Conservation (phyloP, 2,329 filamentous ascomycete genomes). For the Pyricularia sp. region DNA sequence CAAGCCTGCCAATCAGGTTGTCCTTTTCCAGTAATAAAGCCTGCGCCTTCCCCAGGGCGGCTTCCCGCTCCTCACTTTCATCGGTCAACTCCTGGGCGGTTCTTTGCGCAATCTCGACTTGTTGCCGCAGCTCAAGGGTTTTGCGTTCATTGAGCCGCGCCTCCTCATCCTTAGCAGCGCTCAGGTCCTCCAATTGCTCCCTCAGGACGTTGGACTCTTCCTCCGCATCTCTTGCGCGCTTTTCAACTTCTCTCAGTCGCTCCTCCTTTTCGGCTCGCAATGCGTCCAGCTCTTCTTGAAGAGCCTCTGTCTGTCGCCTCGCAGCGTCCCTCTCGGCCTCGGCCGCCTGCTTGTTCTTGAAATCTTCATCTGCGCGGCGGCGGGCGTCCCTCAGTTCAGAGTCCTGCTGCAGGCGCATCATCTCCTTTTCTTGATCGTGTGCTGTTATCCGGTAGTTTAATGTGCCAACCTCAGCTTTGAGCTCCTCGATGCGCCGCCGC, state of each 20-base stretch:
- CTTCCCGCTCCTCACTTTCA: slow-evolving; percentile 42
- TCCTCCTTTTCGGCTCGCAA: slow-evolving; percentile 34
- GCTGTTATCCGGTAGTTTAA: slow-evolving; percentile 80
- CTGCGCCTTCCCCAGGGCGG: slow-evolving; percentile 47
- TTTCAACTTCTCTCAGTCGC: slow-evolving; percentile 54
- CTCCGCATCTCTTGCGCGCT: slow-evolving; percentile 54
- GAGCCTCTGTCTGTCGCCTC: slow-evolving; percentile 32
- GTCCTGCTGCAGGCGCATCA: slow-evolving; percentile 64
- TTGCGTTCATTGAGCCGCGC: slow-evolving; percentile 47
- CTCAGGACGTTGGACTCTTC: slow-evolving; percentile 61
- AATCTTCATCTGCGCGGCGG: slow-evolving; percentile 73
- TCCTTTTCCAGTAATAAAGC: slow-evolving; percentile 57
- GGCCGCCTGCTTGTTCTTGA: slow-evolving; percentile 49
- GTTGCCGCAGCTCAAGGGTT: slow-evolving; percentile 39
- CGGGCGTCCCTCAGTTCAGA: slow-evolving; percentile 73
- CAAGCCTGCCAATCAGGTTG: slow-evolving; percentile 56
- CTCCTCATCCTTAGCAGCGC: slow-evolving; percentile 52
- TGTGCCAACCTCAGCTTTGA: slow-evolving; percentile 81
- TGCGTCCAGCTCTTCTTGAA: slow-evolving; percentile 38
- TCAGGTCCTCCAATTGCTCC: slow-evolving; percentile 69
- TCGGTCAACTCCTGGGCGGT: slow-evolving; percentile 44
- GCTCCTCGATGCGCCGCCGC: slow-evolving; percentile 52
- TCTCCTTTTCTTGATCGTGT: slow-evolving; percentile 74
- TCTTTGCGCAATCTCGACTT: slow-evolving; percentile 31
- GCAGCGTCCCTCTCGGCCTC: slow-evolving; percentile 41